phyloP scores from a whole-genome alignment of 306 rosid species.

The Sphenostylis stenocarpa region DNA sequence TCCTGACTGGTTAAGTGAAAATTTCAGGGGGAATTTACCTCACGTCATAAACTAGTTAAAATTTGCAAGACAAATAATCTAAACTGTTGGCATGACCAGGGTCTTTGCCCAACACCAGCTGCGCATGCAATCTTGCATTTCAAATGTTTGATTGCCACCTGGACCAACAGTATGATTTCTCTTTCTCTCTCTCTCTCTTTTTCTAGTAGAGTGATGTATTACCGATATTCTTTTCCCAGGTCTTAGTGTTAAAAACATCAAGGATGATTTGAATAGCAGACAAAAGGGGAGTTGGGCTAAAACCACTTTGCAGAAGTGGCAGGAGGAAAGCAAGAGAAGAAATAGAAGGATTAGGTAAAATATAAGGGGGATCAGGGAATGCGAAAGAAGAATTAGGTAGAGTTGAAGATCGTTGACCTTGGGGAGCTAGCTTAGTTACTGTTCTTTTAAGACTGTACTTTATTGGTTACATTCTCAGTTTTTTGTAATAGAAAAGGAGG shows the following conservation, averaged over 20 bases:
- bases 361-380: not conserved
- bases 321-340: not conserved
- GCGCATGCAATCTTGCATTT: not conserved
- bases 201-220: no score
- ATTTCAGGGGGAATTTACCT: not conserved
- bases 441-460: not conserved
- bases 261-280: not conserved
- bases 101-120: not conserved
- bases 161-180: not conserved
- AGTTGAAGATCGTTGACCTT: not conserved
- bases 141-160: not conserved
- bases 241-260: not conserved
- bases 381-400: not conserved
- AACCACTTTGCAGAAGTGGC: not conserved
- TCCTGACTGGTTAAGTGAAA: constrained; percentile 1
- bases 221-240: not conserved
- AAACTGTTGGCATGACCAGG: not conserved
- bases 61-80: not conserved
- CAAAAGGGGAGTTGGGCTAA: not conserved
- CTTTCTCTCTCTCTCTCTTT: not conserved
- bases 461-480: not conserved
- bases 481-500: not conserved
- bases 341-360: not conserved
- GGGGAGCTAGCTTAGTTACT: not conserved
- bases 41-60: not conserved